Evolutionary conservation across 2,329 filamentous ascomycete genomes (phyloP), one percentile per base, ranked within the genome.

Genomic region (Atkinsonella hypoxylon): DNA sequence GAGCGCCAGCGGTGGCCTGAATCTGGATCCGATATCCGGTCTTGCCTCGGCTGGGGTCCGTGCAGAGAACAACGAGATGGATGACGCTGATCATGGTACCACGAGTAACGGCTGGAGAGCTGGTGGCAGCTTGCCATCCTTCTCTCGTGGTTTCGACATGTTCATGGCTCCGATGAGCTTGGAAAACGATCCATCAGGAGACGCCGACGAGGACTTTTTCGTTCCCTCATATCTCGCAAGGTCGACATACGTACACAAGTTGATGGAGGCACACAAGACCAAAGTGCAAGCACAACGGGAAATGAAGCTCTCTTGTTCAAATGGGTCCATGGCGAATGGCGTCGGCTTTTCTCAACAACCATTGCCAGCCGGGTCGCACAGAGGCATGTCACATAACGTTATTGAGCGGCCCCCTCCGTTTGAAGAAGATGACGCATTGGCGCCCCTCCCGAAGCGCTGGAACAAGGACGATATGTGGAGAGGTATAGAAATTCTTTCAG

Each of bases 311-410:
- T 26, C 45, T 15, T 8, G 45, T 4, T 15, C 30, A 8, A 55
- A 53, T 30, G 53, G 60, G 69, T 77, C 18, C 73, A 77, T 75
- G n/a, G 55, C 74, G 74, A 45, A 81, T 75, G 65, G 77, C 71
- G 63, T 72, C 58, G 38, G 66, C 59, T 68, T 78, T 74, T 64
- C 73, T 56, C 55, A 67, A 61, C 59, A 65, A 30, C 53, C 59
- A 34, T 54, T 67, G 22, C 64, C 66, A 3, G 55, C 83, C 3
- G 64, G 70, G 5, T 72, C 76, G 31, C 84, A 94, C 67, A 78
- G 86, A 49, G 89, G 88, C 18, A 80, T 94, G 69, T 81, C 86
- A 15, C 88, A 88, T 65, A 89, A 94, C 61, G 76, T 95, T 53
- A 83, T 94, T 58, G 91, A 96, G 69, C 82, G 87, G 56, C 71